Conservation (phyloP, 495 filamentous ascomycete species). For the Eremomyces bilateralis region DNA sequence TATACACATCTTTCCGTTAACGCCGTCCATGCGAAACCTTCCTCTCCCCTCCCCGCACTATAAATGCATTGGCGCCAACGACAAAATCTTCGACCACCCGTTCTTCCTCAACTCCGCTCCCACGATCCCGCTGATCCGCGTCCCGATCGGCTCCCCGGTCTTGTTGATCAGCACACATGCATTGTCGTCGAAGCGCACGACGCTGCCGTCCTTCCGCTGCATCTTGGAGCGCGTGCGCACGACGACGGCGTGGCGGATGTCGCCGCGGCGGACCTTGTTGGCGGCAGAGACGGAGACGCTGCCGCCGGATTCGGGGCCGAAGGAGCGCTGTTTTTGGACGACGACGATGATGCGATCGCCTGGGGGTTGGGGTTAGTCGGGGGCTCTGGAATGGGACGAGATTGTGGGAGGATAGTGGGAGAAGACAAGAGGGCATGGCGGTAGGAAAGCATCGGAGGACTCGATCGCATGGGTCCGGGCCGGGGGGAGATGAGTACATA, state of each 20-base stretch:
- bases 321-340: constrained; percentile 80
- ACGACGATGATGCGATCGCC: constrained; percentile 95
- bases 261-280: constrained; percentile 87
- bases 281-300: constrained; percentile 37
- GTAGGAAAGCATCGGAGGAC: not conserved
- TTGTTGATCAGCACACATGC: constrained; percentile 97
- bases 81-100: constrained; percentile 95
- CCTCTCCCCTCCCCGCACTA: no score
- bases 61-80: constrained; percentile 80
- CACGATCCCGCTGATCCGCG: constrained; percentile 74
- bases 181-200: constrained; percentile 91
- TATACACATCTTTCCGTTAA: not conserved
- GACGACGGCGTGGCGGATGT: constrained; percentile 90
- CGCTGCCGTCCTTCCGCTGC: constrained; percentile 65
- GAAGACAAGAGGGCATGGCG: not conserved
- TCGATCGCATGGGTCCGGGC: no score
- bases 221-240: constrained; percentile 78
- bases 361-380: constrained; percentile 17
- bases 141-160: constrained; percentile 84
- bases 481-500: constrained; percentile 22
- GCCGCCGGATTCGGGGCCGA: constrained; percentile 41
- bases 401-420: not conserved
- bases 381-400: not conserved
- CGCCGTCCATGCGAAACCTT: no score
- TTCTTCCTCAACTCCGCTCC: constrained; percentile 68